Percentiles rank a stretch among this genome's conserved stretches.
Evolutionary conservation across 306 rosid species (phyloP).

Genomic region (Inga oerstediana): DNA sequence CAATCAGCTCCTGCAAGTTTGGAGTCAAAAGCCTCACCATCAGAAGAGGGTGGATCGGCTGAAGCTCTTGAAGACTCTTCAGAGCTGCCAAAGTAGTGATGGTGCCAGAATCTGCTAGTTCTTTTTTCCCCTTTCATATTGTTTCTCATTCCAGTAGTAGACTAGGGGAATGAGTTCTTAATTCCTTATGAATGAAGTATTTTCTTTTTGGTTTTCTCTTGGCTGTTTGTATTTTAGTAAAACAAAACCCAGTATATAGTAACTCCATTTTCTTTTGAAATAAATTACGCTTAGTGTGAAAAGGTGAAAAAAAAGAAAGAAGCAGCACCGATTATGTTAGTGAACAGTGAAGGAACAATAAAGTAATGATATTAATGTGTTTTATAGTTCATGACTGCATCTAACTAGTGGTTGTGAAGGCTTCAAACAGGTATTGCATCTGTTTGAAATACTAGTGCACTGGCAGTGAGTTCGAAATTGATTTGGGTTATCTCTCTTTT

Average conservation of each 20-base stretch:
- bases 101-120: constrained; percentile 15
- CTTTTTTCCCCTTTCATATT: neutral
- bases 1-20: constrained; percentile 31
- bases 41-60: constrained; percentile 35
- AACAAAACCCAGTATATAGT: neutral
- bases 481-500: neutral
- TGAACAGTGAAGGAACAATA: neutral
- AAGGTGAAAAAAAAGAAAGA: no score
- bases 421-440: neutral
- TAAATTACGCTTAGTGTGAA: neutral
- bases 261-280: neutral
- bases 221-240: neutral
- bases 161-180: constrained; percentile 7
- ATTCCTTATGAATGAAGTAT: constrained; percentile 20
- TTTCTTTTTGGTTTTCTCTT: constrained; percentile 3
- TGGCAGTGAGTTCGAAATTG: no score
- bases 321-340: no score
- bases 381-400: neutral
- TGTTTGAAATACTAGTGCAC: no score
- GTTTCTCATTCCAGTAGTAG: constrained; percentile 10
- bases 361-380: neutral
- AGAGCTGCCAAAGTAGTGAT: constrained; percentile 26
- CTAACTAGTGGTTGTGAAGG: neutral
- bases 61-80: constrained; percentile 41
- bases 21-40: constrained; percentile 20